Base-by-base conservation (phyloP, 2,329 filamentous ascomycete genomes). In the Penicillium sp. region DNA sequence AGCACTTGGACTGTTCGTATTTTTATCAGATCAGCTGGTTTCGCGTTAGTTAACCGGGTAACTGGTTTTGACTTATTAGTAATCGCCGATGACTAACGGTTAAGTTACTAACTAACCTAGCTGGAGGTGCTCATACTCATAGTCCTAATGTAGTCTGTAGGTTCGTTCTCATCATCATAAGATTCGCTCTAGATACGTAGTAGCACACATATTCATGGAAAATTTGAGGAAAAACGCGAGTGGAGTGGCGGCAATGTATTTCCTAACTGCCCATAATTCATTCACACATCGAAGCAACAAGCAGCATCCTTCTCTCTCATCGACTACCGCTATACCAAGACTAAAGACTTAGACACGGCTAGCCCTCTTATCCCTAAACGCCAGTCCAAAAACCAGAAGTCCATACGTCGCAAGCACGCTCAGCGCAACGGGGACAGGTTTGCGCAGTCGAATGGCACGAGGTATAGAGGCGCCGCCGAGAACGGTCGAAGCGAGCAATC, bases 381-480 rank as follows among this genome's bases (percentile, higher is more conserved):
- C 90, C 67, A 81, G 82, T 59, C 91, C 92, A 77, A 94, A 97
- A 23, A 88, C 86, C 67, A 84, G 80, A 64, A 96, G 69, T 16
- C 93, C 93, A 71, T 90, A 90, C 9, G 85, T 78, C 14, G 93
- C 91, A 67, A 97, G 69, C 48, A 91, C 68, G 68, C 90, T 93
- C 68, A 99, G 77, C 11, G 87, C 84, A 56, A 89, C 80, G 0
- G 94, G 93, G 52, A 99, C 83, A 0, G 90, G 89, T 82, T 97
- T 99, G 65, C 82, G 80, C 43, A 86, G 83, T 72, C 86, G 90
- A 67, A 99, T 85, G 4, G 91, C 94, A 52, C 94, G 83, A 12
- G 94, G 94, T 59, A 97, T 87, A 1, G 90, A 88, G 43, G 89
- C 89, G 20, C 91, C 91, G 2, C 83, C 93, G 35, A 99, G 82